Conservation (phyloP, 169 alveolate species). For the Cyclospora cayetanensis region DNA sequence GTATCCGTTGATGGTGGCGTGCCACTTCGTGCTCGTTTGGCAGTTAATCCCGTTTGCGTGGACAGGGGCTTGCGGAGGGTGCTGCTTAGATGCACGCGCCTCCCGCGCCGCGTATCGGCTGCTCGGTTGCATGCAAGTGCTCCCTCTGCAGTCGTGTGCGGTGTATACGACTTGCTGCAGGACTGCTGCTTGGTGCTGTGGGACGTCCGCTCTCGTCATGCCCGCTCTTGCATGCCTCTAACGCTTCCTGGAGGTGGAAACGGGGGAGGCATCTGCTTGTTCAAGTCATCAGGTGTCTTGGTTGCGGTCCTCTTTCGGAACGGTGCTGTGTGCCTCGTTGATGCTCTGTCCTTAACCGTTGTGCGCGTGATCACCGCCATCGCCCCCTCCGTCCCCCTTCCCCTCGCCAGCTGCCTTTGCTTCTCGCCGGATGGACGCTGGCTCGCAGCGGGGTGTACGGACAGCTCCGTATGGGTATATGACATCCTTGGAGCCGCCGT, state of each 20-base stretch:
- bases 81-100: constrained; percentile 62
- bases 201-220: background rate
- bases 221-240: background rate
- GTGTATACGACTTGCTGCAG: background rate
- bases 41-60: too few relatives aligned
- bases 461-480: too few relatives aligned
- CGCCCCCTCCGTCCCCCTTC: background rate
- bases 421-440: constrained; percentile 45
- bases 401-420: background rate
- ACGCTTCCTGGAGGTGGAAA: background rate
- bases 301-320: background rate
- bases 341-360: background rate
- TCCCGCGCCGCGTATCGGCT: constrained; percentile 24
- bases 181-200: background rate
- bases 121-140: background rate
- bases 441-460: constrained; percentile 54
- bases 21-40: too few relatives aligned
- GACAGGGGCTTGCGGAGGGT: too few relatives aligned
- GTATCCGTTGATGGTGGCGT: too few relatives aligned
- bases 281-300: background rate
- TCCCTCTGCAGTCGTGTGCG: background rate
- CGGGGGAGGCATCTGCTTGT: background rate
- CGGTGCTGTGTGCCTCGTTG: constrained; percentile 15
- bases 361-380: background rate
- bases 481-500: constrained; percentile 43